These are phyloP conservation scores for Boeremia exigua DNA, from an alignment of 2,329 filamentous ascomycete species.

Conservation along the genomic window DNA sequence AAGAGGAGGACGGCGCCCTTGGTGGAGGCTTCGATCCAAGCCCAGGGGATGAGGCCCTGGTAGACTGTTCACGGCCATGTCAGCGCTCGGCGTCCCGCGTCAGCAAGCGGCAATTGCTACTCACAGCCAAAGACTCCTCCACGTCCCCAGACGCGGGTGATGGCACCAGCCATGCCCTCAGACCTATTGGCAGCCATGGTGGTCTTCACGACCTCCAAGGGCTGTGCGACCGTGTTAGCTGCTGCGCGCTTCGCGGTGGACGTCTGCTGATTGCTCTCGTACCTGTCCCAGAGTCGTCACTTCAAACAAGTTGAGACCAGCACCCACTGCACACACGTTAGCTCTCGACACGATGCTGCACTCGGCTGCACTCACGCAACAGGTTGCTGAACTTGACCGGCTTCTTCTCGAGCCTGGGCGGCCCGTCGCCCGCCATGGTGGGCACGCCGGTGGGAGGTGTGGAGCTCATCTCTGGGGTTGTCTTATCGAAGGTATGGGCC, in stretches of 20 bases:
- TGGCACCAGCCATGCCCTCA: slow-evolving; percentile 82
- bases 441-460: slow-evolving; percentile 54
- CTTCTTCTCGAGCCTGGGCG: slow-evolving; percentile 88
- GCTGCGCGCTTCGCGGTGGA: neutral
- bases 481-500: slow-evolving; percentile 67
- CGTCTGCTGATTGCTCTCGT: slow-evolving; percentile 6
- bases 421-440: slow-evolving; percentile 43
- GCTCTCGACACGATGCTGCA: neutral
- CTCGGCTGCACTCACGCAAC: slow-evolving; percentile 63
- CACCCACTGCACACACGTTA: slow-evolving; percentile 67
- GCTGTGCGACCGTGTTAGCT: slow-evolving; percentile 68
- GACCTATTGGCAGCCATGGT: slow-evolving; percentile 98
- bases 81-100: slow-evolving; percentile 54
- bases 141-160: slow-evolving; percentile 88
- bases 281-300: slow-evolving; percentile 74
- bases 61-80: slow-evolving; percentile 70
- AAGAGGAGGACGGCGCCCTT: slow-evolving; percentile 99
- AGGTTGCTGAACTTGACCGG: slow-evolving; percentile 99
- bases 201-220: slow-evolving; percentile 98
- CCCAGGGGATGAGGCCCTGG: slow-evolving; percentile 93
- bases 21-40: slow-evolving; percentile 99
- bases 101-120: slow-evolving; percentile 84
- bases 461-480: slow-evolving; percentile 61
- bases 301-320: slow-evolving; percentile 95
- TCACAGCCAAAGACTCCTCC: slow-evolving; percentile 93